Percentiles rank a stretch among this genome's conserved stretches.
Evolutionary conservation across 345 rosid species (phyloP).

Genomic region (Acer campestre): DNA sequence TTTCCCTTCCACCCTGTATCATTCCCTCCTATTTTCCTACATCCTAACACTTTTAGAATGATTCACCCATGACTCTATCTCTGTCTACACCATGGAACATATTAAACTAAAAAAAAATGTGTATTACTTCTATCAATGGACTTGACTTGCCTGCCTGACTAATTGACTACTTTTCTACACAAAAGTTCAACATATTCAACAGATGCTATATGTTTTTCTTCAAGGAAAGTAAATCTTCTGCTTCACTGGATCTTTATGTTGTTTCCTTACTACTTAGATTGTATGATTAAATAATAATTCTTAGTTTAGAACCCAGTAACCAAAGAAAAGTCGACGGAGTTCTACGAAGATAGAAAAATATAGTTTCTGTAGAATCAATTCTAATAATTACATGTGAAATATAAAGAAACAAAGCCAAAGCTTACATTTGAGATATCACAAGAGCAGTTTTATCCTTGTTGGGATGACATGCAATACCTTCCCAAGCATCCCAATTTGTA

Average conservation of each 20-base stretch:
- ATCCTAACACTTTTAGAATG: background rate
- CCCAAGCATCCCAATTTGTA: conserved; percentile 98
- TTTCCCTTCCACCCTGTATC: background rate
- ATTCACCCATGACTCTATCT: background rate
- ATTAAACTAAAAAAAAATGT: background rate
- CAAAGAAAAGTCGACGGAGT: too few species aligned
- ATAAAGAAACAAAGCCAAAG: conserved; percentile 2
- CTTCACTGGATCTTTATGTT: background rate
- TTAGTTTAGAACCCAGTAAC: background rate
- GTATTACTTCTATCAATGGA: background rate
- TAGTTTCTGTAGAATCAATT: background rate
- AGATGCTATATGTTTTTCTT: background rate
- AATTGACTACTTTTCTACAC: background rate
- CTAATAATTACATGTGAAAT: background rate
- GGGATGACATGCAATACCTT: conserved; percentile 83
- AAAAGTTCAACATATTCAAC: background rate
- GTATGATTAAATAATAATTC: background rate
- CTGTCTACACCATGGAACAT: background rate
- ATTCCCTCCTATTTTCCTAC: background rate
- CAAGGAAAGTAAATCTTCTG: background rate
- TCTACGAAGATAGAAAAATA: too few species aligned
- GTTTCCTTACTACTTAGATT: background rate
- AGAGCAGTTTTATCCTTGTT: conserved; percentile 68
- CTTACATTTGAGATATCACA: conserved; percentile 88
- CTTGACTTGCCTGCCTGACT: background rate